These are phyloP conservation scores for Lepiota subincarnata DNA, from an alignment of 768 basidiomycete genomes.

Conservation along the genomic window DNA sequence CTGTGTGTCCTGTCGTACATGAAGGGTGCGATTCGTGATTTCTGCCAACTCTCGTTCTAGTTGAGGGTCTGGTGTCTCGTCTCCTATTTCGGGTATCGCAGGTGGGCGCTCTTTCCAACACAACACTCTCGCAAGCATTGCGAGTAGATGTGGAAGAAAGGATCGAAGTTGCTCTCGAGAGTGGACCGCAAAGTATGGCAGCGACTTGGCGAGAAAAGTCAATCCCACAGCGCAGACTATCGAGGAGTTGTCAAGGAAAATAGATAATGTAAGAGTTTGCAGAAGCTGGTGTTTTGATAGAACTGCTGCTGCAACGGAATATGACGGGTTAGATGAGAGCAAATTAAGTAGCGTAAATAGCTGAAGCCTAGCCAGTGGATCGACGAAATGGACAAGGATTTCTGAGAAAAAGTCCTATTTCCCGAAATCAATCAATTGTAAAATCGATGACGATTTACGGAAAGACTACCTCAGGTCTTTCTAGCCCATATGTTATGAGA, in stretches of 20 bases:
- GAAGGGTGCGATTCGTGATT: constrained; percentile 33
- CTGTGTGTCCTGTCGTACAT: constrained; percentile 49
- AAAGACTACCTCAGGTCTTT: constrained; percentile 56
- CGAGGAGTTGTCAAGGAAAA: constrained; percentile 72
- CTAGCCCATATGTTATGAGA: constrained; percentile 59
- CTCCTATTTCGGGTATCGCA: constrained; percentile 24
- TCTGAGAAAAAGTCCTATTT: constrained; percentile 67
- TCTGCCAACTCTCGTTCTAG: constrained; percentile 38
- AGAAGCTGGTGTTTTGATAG: constrained; percentile 63
- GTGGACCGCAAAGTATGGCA: constrained; percentile 71
- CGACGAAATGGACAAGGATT: constrained; percentile 57
- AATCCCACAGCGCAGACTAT: constrained; percentile 64
- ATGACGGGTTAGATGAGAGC: constrained; percentile 53
- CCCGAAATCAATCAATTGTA: constrained; percentile 1
- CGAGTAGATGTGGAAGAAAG: constrained; percentile 62
- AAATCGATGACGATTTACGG: background rate
- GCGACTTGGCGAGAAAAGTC: constrained; percentile 60
- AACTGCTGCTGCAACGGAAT: constrained; percentile 42
- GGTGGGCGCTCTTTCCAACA: constrained; percentile 64
- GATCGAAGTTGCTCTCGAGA: constrained; percentile 51
- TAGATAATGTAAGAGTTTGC: constrained; percentile 57
- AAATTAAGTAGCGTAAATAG: constrained; percentile 62
- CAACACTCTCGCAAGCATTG: constrained; percentile 63
- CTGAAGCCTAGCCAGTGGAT: constrained; percentile 63
- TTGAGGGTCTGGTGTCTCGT: constrained; percentile 27